These are phyloP conservation scores for Litchi chinensis DNA, from an alignment of 345 rosid genomes.

Conservation along the genomic window DNA sequence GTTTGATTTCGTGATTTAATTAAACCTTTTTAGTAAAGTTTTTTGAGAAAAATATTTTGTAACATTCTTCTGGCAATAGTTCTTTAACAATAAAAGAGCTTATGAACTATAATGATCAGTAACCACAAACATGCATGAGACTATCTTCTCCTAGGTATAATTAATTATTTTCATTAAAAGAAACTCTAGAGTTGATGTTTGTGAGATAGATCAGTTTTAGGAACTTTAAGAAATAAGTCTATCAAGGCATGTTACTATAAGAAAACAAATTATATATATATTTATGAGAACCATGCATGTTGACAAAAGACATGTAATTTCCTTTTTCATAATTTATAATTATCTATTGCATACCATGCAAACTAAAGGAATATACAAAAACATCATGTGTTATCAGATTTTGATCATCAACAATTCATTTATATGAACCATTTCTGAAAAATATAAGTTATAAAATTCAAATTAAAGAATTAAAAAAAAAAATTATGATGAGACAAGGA, in stretches of 20 bases:
- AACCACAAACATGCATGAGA: not conserved
- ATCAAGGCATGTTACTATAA: not conserved
- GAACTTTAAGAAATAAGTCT: constrained; percentile 8
- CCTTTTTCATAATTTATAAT: not conserved
- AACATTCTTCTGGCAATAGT: not conserved
- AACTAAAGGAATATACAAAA: not conserved
- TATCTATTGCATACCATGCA: not conserved
- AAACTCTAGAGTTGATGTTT: not conserved
- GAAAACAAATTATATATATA: not conserved
- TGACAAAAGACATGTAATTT: not conserved
- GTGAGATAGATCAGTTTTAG: constrained; percentile 1
- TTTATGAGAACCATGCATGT: not conserved
- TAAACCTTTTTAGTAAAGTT: not conserved
- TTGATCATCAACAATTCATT: not conserved
- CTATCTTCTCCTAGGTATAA: constrained; percentile 1
- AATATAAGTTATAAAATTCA: constrained; percentile 1
- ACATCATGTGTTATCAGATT: not conserved
- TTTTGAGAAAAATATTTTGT: not conserved
- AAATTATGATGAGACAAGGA: not conserved
- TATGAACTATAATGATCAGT: not conserved
- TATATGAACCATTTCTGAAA: not conserved
- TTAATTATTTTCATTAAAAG: not conserved
- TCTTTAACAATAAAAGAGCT: not conserved
- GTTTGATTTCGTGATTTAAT: not conserved
- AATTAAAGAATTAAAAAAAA: not conserved